phyloP scores from a whole-genome alignment of 495 filamentous ascomycete genomes.

The Mycothermus thermophilus region DNA sequence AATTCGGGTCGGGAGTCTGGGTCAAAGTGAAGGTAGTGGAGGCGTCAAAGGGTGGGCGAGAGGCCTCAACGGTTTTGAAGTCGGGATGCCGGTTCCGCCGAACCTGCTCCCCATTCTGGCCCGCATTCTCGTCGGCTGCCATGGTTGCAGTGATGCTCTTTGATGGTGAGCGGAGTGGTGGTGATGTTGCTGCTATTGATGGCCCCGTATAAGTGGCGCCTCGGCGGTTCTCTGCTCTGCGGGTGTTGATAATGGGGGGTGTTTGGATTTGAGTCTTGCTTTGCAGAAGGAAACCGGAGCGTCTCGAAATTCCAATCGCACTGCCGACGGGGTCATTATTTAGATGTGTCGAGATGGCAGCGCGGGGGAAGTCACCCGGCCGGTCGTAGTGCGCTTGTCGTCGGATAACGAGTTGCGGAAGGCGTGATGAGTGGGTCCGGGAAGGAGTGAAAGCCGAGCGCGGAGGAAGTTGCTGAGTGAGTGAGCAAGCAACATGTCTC shows the following conservation, averaged over 20 bases:
- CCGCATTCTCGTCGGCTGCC: constrained; percentile 19
- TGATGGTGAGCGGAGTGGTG: too few species aligned
- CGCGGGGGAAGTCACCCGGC: constrained; percentile 5
- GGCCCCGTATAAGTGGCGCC: too few species aligned
- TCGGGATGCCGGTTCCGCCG: constrained; percentile 56
- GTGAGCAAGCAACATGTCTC: too few species aligned
- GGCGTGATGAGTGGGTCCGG: background rate
- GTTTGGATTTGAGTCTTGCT: too few species aligned
- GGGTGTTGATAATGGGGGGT: background rate
- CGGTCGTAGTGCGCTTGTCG: constrained; percentile 13
- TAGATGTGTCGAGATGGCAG: constrained; percentile 3
- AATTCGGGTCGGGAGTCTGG: constrained; percentile 58
- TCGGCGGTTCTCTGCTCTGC: too few species aligned
- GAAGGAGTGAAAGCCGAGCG: too few species aligned
- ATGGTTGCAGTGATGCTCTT: constrained; percentile 13
- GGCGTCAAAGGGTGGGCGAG: constrained; percentile 52
- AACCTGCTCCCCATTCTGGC: constrained; percentile 33
- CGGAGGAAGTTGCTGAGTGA: too few species aligned
- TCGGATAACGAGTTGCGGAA: constrained; percentile 18
- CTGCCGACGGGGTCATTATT: too few species aligned
- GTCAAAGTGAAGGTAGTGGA: constrained; percentile 43
- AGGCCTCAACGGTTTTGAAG: constrained; percentile 62
- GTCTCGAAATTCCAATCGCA: too few species aligned
- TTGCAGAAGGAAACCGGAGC: too few species aligned
- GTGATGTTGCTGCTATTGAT: too few species aligned